These are phyloP conservation scores for Carex sylvatica DNA, from an alignment of 202 grass and related monocot genomes.

Conservation along the genomic window DNA sequence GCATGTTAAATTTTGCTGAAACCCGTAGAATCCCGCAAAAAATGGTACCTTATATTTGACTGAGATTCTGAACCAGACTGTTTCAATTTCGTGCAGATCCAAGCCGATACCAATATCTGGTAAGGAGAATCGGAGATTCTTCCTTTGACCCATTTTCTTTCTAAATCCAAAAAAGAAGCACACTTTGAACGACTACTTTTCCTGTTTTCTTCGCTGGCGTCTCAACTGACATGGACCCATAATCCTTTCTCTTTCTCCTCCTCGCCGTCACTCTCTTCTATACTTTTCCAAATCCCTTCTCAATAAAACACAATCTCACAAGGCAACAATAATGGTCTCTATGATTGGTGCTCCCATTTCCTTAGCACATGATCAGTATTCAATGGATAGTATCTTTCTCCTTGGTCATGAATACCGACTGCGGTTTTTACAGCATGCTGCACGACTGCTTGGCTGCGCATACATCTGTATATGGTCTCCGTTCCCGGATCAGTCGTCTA, in stretches of 20 bases:
- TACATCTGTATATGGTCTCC: conserved; percentile 84
- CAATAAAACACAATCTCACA: conserved; percentile 2
- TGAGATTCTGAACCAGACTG: not conserved
- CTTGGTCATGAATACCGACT: conserved; percentile 35
- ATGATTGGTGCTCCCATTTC: not conserved
- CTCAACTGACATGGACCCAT: not conserved
- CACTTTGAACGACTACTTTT: conserved; percentile 36
- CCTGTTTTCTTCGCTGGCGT: conserved; percentile 21
- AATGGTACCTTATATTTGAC: not conserved
- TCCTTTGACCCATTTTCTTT: conserved; percentile 26
- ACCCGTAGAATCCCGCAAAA: not conserved
- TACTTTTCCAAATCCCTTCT: conserved; percentile 1
- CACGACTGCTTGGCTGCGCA: conserved; percentile 48
- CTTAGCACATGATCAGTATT: conserved; percentile 8
- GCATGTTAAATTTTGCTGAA: not conserved
- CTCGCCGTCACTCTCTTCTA: not conserved
- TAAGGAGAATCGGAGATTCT: not conserved
- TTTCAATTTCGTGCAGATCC: not conserved
- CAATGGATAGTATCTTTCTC: conserved; percentile 72
- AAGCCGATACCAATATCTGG: not conserved
- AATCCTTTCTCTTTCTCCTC: not conserved
- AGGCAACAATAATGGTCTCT: not conserved
- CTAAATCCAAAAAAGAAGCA: conserved; percentile 12
- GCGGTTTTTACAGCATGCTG: conserved; percentile 48
- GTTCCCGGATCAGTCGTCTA: conserved; percentile 19